Evolutionary conservation across 805 yeast species (phyloP), one percentile per base, ranked within the genome.

Genomic region (Ogataea dorogensis): DNA sequence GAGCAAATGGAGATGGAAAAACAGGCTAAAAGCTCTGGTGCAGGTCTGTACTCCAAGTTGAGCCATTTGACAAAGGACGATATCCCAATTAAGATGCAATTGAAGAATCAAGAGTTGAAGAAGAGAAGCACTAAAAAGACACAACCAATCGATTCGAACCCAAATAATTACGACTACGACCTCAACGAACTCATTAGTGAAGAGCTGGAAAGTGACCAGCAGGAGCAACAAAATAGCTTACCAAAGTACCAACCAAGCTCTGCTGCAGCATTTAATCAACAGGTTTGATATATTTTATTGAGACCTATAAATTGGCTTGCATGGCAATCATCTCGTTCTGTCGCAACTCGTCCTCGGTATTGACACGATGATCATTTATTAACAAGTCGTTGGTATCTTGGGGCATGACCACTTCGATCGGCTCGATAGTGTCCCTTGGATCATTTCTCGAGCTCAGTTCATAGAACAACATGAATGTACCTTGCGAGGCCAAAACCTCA

Each of bases 381-480:
- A 26, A 8, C 13, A 18, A 13, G 5, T 33, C 11, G 11, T 20
- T 20, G 14, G 34, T 35, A 9, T 30, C 34, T 12, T 25, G 17
- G 14, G 42, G 45, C 10, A 20, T 19, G 10, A 28, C 28, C 12
- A 37, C 28, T 6, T 36, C 44, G 14, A 38, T 27, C 9, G 27
- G 29, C 13, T 49, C 43, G 8, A 20, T 26, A 5, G 44, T 43
- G 19, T 41, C 49, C 13, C 33, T 41, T 14, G 33, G 38, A 36
- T 55, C 60, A 35, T 53, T 53, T 18, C 58, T 40, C 6, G 44
- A 38, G 14, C 60, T 53, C 19, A 60, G 59, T 56, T 89, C 97
- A 57, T 91, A 91, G 54, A 91, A 91, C 49, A 91, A 60, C 96
- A 91, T 86, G 49, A 88, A 91, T 0, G 91, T 88, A 17, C 96